These are phyloP conservation scores for Physaria fendleri DNA, from an alignment of 345 rosid genomes.

Conservation along the genomic window DNA sequence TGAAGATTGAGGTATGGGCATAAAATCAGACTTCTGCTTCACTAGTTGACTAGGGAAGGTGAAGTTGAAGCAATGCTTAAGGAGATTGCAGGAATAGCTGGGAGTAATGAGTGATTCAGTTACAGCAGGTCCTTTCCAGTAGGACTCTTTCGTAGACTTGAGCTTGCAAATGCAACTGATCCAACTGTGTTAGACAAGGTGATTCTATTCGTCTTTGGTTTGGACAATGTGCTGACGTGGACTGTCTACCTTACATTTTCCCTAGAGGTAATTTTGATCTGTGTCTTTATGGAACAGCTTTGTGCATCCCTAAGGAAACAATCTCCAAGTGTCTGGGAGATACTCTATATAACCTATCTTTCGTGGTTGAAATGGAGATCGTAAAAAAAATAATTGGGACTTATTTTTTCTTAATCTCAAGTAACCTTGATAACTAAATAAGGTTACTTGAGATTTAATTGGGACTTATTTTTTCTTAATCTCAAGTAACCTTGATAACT, in stretches of 20 bases:
- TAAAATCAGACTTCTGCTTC: conserved; percentile 57
- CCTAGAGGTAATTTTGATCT: not conserved
- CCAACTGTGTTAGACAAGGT: conserved; percentile 88
- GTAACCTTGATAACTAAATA: too few species aligned
- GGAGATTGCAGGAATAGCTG: conserved; percentile 80
- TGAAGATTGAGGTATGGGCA: conserved; percentile 94
- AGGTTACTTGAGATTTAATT: too few species aligned
- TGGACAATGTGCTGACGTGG: not conserved
- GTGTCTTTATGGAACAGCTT: too few species aligned
- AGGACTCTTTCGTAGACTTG: conserved; percentile 93
- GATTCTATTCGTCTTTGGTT: not conserved
- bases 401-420: too few species aligned
- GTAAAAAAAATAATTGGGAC: too few species aligned
- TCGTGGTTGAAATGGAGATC: too few species aligned
- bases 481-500: too few species aligned
- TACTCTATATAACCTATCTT: too few species aligned
- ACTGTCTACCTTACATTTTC: not conserved
- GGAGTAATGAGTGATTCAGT: conserved; percentile 64
- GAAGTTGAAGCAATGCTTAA: conserved; percentile 71
- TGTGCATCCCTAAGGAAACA: too few species aligned
- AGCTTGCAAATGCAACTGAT: conserved; percentile 82
- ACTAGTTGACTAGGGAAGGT: conserved; percentile 68
- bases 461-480: too few species aligned
- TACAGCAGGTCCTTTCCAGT: conserved; percentile 97
- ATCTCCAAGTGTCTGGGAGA: too few species aligned